Evolutionary conservation across 2,329 filamentous ascomycete species (phyloP).

Genomic region (Xylaria sp.): DNA sequence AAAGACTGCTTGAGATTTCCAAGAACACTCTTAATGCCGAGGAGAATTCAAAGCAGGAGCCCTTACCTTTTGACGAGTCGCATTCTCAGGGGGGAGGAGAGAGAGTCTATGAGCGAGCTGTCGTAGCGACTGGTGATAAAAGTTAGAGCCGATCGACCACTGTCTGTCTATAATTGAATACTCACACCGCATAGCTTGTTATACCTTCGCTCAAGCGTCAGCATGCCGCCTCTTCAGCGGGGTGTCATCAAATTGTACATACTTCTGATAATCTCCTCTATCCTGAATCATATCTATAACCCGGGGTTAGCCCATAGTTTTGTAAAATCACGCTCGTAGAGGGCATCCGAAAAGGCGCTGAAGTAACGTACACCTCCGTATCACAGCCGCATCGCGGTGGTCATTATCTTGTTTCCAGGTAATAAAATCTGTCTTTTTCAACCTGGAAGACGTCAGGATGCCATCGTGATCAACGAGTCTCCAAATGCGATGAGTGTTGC

Average conservation of each 20-base stretch:
- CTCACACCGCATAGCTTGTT: slow-evolving; percentile 76
- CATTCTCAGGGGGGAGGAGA: slow-evolving; percentile 81
- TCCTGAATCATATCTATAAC: slow-evolving; percentile 80
- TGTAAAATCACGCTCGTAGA: not conserved
- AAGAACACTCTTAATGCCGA: not conserved
- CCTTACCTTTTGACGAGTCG: slow-evolving; percentile 73
- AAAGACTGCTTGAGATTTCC: not conserved
- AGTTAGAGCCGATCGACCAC: slow-evolving; percentile 9
- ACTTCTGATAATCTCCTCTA: slow-evolving; percentile 79
- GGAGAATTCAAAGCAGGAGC: not conserved
- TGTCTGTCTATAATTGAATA: slow-evolving; percentile 31
- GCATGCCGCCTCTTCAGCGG: not conserved
- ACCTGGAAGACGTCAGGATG: slow-evolving; percentile 45
- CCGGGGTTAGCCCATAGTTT: not conserved
- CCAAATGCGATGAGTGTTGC: not conserved
- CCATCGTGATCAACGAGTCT: not conserved
- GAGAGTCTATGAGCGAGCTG: slow-evolving; percentile 91
- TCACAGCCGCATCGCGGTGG: slow-evolving; percentile 81
- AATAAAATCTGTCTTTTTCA: slow-evolving; percentile 93
- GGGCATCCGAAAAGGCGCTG: not conserved
- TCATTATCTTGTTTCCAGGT: slow-evolving; percentile 89
- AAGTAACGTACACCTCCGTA: slow-evolving; percentile 65
- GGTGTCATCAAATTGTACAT: slow-evolving; percentile 14
- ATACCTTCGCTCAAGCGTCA: slow-evolving; percentile 46
- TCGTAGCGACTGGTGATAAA: slow-evolving; percentile 72